A percentile compares a stretch with the other conserved stretches of the same genome.
Conservation (phyloP, 129 eudicot species). For the Flaveria bidentis region DNA sequence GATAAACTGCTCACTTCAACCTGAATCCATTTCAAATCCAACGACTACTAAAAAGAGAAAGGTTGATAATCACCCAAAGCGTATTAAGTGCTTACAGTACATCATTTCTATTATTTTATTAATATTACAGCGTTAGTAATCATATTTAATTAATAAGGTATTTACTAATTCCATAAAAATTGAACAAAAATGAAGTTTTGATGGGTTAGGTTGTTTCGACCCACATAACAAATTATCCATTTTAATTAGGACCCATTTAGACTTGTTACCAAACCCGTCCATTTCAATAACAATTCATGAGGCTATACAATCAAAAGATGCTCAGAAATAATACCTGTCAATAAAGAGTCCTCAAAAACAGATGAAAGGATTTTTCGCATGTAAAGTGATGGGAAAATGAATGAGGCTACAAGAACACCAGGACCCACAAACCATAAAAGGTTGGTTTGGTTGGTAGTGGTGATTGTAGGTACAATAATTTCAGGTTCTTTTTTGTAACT, state of each 20-base stretch:
- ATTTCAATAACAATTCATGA: background rate
- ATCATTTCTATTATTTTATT: no score
- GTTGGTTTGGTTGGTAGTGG: conserved; percentile 42
- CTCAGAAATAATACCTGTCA: conserved; percentile 61
- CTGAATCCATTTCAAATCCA: no score
- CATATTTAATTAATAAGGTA: no score
- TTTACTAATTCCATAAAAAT: no score
- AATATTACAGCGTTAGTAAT: no score
- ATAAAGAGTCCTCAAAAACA: conserved; percentile 86
- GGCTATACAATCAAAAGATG: background rate
- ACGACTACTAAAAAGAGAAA: no score
- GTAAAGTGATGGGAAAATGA: conserved; percentile 90
- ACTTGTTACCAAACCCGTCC: background rate
- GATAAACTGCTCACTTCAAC: no score
- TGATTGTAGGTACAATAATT: conserved; percentile 27
- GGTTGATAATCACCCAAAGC: no score
- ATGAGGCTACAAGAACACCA: conserved; percentile 85
- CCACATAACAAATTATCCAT: no score
- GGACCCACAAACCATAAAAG: conserved; percentile 89
- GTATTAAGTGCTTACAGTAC: no score
- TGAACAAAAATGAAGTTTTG: no score
- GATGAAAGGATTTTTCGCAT: conserved; percentile 79
- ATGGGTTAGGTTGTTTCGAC: no score
- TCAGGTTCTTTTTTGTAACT: conserved; percentile 42
- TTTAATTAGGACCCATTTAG: background rate